Conservation (phyloP, 2,329 filamentous ascomycete species). For the Fusarium sp. region DNA sequence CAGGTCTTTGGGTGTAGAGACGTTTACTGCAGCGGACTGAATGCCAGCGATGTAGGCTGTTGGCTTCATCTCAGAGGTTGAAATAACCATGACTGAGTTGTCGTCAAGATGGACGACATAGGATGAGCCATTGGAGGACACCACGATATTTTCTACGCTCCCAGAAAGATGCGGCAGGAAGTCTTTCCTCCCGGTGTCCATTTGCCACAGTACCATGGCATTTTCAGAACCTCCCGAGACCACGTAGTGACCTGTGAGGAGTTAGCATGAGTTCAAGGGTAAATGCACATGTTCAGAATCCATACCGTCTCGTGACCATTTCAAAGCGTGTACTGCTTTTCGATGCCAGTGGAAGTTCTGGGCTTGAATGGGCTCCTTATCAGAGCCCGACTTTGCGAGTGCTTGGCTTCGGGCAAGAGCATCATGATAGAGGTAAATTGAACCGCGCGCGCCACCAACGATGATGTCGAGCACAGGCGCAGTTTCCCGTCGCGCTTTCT, state of each 20-base stretch:
- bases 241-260: slow-evolving; percentile 83
- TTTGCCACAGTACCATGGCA: slow-evolving; percentile 91
- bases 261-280: slow-evolving; percentile 50
- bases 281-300: background rate
- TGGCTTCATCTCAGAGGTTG: slow-evolving; percentile 89
- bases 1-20: slow-evolving; percentile 66
- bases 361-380: slow-evolving; percentile 67
- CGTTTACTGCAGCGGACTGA: slow-evolving; percentile 73
- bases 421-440: slow-evolving; percentile 87
- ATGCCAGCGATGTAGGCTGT: slow-evolving; percentile 88
- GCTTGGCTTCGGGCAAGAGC: slow-evolving; percentile 72
- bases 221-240: slow-evolving; percentile 95
- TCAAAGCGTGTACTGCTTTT: slow-evolving; percentile 84
- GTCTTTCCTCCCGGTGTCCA: slow-evolving; percentile 87
- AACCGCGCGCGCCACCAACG: slow-evolving; percentile 82
- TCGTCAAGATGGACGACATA: slow-evolving; percentile 91
- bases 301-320: slow-evolving; percentile 92
- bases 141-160: slow-evolving; percentile 85
- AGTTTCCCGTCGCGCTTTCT: slow-evolving; percentile 47
- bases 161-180: slow-evolving; percentile 92
- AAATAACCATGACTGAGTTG: slow-evolving; percentile 92
- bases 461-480: slow-evolving; percentile 77
- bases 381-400: slow-evolving; percentile 56
- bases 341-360: slow-evolving; percentile 93
- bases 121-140: slow-evolving; percentile 84